Evolutionary conservation across 2,329 filamentous ascomycete species (phyloP), one percentile per base, ranked within the genome.

Genomic region (Colletotrichum caudatum): DNA sequence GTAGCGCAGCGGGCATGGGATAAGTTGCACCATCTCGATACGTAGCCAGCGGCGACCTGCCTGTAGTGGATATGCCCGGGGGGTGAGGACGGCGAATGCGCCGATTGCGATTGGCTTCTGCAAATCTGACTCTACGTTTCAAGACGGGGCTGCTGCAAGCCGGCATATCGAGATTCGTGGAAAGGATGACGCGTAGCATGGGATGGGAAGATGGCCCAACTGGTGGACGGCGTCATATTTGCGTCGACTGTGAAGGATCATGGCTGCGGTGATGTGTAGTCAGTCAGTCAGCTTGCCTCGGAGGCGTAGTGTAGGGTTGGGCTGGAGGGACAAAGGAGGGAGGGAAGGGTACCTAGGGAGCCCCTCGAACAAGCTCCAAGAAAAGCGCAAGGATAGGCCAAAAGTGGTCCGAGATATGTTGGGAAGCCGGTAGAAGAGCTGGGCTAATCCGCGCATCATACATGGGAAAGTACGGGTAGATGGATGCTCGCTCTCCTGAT

Each of bases 121-220:
- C 29, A 50, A 63, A 61, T 58, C 67, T 62, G 50, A 56, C 61
- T 72, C 70, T 35, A 66, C 57, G 70, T 72, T 72, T 72, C 70
- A 71, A 72, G 67, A 66, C 41, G 50, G 62, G 67, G 70, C 26
- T 57, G 66, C 56, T 66, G 70, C 66, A 71, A 62, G 66, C 61
- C 54, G 58, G 61, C 61, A 71, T 72, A 62, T 59, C 39, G 57
- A 72, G 69, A 65, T 72, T 61, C 33, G 61, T 65, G 66, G 41
- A 71, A 62, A 62, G 35, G 44, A 59, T 59, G 46, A 69, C 46
- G 39, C 56, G 62, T 53, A 66, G 57, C 56, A 72, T 70, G 56
- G 62, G 66, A 71, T 57, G 70, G 67, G 56, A 69, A 53, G 58
- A 51, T 64, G 46, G 44, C 12, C 58, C 46, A 48, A 39, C 39